These are phyloP conservation scores for Yarrowia deformans DNA, from an alignment of 805 yeast species.

Conservation along the genomic window DNA sequence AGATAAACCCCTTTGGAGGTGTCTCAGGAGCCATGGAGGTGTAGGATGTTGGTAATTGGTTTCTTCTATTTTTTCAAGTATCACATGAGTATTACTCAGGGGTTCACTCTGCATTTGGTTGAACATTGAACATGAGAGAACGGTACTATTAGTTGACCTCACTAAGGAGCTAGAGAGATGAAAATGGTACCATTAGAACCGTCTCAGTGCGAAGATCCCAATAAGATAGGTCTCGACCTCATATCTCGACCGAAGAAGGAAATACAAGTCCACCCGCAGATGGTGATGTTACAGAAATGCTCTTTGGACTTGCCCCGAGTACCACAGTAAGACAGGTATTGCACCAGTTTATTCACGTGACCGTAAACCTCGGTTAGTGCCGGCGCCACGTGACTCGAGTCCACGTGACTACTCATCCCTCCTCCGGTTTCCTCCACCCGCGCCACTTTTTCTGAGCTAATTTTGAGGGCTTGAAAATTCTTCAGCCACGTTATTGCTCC, in stretches of 20 bases:
- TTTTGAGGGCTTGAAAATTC: slow-evolving; percentile 31
- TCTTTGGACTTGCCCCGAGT: neutral
- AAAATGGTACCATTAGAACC: neutral
- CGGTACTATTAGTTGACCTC: neutral
- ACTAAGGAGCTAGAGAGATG: neutral
- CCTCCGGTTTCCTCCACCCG: neutral
- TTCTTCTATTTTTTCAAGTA: too few species aligned
- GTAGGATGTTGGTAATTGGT: too few species aligned
- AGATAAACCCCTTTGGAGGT: too few species aligned
- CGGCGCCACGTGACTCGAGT: neutral
- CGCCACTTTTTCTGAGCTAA: slow-evolving; percentile 29
- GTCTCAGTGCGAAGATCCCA: neutral
- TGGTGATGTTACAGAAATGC: too few species aligned
- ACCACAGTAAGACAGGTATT: too few species aligned
- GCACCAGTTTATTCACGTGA: too few species aligned
- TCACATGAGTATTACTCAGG: too few species aligned
- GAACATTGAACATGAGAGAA: too few species aligned
- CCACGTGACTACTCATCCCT: neutral
- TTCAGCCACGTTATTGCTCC: slow-evolving; percentile 12
- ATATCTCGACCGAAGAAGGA: neutral
- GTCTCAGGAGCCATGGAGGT: too few species aligned
- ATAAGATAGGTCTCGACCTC: neutral
- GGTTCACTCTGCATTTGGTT: too few species aligned
- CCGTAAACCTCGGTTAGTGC: too few species aligned
- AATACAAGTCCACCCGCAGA: too few species aligned